Evolutionary conservation across 2,329 filamentous ascomycete species (phyloP).

Genomic region (Xylaria polymorpha): DNA sequence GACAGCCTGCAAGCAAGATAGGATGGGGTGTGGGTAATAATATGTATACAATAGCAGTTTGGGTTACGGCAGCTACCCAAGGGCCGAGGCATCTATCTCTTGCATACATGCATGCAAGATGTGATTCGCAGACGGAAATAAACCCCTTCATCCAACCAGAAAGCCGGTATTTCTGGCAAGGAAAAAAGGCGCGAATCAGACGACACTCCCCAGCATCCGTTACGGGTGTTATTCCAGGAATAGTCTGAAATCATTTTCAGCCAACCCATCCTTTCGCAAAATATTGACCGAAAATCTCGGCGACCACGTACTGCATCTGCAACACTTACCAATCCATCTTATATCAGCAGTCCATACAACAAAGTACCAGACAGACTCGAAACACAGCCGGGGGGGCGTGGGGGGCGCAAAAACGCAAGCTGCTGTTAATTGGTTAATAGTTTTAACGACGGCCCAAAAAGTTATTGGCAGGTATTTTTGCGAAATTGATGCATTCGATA

Average conservation of each 20-base stretch:
- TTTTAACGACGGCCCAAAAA: background rate
- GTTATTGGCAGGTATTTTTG: background rate
- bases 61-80: slow-evolving; percentile 23
- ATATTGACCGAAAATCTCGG: slow-evolving; percentile 36
- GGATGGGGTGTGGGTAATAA: slow-evolving; percentile 22
- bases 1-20: slow-evolving; percentile 29
- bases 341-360: slow-evolving; percentile 29
- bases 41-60: slow-evolving; percentile 6
- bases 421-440: slow-evolving; percentile 4
- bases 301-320: slow-evolving; percentile 28
- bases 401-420: slow-evolving; percentile 9
- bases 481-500: slow-evolving; percentile 8
- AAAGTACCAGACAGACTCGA: slow-evolving; percentile 30
- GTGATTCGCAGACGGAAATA: slow-evolving; percentile 36
- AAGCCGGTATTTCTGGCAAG: background rate
- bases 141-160: slow-evolving; percentile 30
- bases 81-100: slow-evolving; percentile 24
- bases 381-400: slow-evolving; percentile 18
- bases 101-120: slow-evolving; percentile 26
- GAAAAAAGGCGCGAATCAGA: slow-evolving; percentile 28
- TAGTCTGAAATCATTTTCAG: slow-evolving; percentile 26
- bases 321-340: slow-evolving; percentile 26
- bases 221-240: slow-evolving; percentile 21
- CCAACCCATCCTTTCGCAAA: slow-evolving; percentile 23
- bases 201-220: background rate